Evolutionary conservation across 352 stramenopile species (phyloP), one percentile per base, ranked within the genome.

Genomic region (Globisporangium paroecandrum): DNA sequence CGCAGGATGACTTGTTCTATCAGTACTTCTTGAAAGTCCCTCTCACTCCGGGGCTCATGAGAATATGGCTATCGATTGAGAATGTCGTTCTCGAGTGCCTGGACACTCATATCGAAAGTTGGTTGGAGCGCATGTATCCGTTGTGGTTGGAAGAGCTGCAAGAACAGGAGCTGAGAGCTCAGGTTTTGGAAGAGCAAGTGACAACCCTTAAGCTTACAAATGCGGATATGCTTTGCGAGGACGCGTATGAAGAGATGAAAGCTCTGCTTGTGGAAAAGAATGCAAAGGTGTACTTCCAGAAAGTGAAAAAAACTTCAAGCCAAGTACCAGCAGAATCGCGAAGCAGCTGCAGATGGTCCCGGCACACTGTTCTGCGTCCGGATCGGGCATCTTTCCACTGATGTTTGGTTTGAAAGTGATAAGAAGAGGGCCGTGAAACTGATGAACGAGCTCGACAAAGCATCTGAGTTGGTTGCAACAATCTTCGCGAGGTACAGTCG

Each of bases 101-200:
- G 4, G 83, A 87, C 22, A 73, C 77, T 3, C 72, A 72, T 1
- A 70, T 95, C 36, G 87, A 92, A 49, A 75, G 72, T 4, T 95
- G 87, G 87, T 69, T 95, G 0, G 82, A 90, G 47, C 71, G 73
- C 36, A 79, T 89, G 25, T 89, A 90, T 34, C 85, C 85, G 12
- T 22, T 93, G 15, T 95, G 87, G 87, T 81, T 91, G 29, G 80
- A 89, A 54, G 85, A 89, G 29, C 41, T 93, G 1, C 77, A 77
- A 53, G 83, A 91, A 13, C 78, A 83, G 70, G 85, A 91, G 41
- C 70, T 91, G 20, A 77, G 86, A 27, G 66, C 73, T 0, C 80
- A 89, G 55, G 69, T 90, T 29, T 62, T 92, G 5, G 73, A 92
- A 53, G 83, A 94, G n/a, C 82, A 91, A 49, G 49, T 89, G 47